Evolutionary conservation across 1,139 yeast species (phyloP), one percentile per base, ranked within the genome.

Genomic region (Magnusiomyces suaveolens): DNA sequence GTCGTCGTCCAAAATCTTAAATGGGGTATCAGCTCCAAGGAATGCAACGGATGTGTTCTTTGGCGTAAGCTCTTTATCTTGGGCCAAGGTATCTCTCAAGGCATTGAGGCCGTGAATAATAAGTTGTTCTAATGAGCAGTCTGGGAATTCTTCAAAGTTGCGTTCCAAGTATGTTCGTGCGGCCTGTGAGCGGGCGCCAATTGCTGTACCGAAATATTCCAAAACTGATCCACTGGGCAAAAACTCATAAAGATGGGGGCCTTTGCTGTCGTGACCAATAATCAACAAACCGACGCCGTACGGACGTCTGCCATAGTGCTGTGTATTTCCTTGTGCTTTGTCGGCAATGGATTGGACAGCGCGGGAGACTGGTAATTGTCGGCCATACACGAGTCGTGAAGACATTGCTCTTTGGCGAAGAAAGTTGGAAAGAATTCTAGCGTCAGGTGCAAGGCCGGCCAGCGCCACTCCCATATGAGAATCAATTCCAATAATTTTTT

Each of bases 381-480:
- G 80, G 71, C 88, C 85, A 73, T 80, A 92, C 46, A 90, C 83
- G 78, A 92, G 79, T 65, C 82, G 85, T 44, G 94, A 85, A 61
- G 85, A 81, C 84, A 90, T 84, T 51, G 97, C 95, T 68, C 89
- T 95, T 65, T 88, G 90, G 68, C 98, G 82, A 65, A 92, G 76
- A 70, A 76, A 90, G 68, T 89, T 92, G 54, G 96, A 84, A 63
- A 88, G 65, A 52, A 92, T 95, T 62, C 99, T 79, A 32, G 97
- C 98, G 69, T 92, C 99, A 25, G 99, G 97, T 0, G 98, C 97
- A 65, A 92, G 79, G 3, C 99, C 99, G 0, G 99, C 97, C 57
- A 94, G 78, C 4, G 96, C 96, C 61, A 92, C 79, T 43, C 97
- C 98, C 79, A 92, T 75, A 69, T 92, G 97, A 62, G 84, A 85